phyloP scores from a whole-genome alignment of 129 eudicot genomes.

The Lactuca saligna region DNA sequence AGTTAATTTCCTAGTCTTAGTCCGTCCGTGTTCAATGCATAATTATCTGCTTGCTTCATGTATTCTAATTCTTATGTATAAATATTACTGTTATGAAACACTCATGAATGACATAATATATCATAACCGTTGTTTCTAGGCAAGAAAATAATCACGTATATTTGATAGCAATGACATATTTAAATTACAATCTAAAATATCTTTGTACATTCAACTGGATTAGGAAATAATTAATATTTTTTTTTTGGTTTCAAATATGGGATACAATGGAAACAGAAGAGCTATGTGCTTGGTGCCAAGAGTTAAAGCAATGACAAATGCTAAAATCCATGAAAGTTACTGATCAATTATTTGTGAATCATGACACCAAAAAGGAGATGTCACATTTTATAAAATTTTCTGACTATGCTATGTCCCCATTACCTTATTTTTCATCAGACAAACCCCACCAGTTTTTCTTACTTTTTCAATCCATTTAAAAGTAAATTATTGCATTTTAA shows the following conservation, averaged over 20 bases:
- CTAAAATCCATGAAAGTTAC: slow-evolving; percentile 38
- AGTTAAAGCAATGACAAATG: slow-evolving; percentile 25
- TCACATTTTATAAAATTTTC: slow-evolving; percentile 34
- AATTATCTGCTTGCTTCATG: slow-evolving; percentile 14
- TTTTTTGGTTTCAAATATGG: slow-evolving; percentile 13
- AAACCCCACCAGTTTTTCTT: slow-evolving; percentile 34
- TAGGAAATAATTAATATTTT: not conserved
- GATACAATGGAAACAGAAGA: not conserved
- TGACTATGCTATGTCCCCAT: slow-evolving; percentile 40
- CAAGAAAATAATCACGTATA: too few relatives aligned
- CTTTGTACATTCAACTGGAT: not conserved
- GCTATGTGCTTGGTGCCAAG: slow-evolving; percentile 19
- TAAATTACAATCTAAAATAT: not conserved
- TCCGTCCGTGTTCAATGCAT: not conserved
- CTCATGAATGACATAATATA: too few relatives aligned
- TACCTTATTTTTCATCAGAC: slow-evolving; percentile 32
- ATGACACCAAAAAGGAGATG: slow-evolving; percentile 43
- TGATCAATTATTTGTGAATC: slow-evolving; percentile 42
- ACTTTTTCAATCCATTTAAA: slow-evolving; percentile 4
- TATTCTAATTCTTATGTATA: not conserved
- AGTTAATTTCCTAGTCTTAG: not conserved
- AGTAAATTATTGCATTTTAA: not conserved
- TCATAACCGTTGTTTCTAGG: too few relatives aligned
- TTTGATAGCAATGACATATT: not conserved
- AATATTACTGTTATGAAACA: not conserved